phyloP scores from a whole-genome alignment of 2,329 filamentous ascomycete species.

The Fusarium sp. region DNA sequence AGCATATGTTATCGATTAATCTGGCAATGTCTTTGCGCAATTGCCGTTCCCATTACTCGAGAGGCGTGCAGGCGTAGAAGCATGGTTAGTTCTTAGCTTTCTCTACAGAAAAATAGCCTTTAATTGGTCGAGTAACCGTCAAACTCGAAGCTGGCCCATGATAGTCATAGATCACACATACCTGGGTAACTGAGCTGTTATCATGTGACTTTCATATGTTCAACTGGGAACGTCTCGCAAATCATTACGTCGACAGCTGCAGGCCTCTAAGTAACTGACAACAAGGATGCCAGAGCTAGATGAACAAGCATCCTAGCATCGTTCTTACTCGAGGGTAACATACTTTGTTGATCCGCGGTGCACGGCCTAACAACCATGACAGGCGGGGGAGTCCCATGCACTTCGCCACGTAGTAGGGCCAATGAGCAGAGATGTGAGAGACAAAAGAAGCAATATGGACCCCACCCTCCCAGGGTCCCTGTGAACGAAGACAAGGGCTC shows the following conservation, averaged over 20 bases:
- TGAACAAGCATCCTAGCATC: background rate
- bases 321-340: background rate
- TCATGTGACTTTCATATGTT: background rate
- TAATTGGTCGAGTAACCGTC: background rate
- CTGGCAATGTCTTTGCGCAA: background rate
- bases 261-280: background rate
- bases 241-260: slow-evolving; percentile 24
- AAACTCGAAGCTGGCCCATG: background rate
- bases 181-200: background rate
- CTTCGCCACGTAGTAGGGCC: slow-evolving; percentile 20
- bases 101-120: background rate
- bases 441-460: slow-evolving; percentile 46
- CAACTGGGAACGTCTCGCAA: background rate
- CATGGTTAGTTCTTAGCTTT: background rate
- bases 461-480: slow-evolving; percentile 28
- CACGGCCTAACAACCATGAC: slow-evolving; percentile 4
- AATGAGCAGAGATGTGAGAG: slow-evolving; percentile 31
- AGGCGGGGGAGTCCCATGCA: slow-evolving; percentile 30
- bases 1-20: background rate
- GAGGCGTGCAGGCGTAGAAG: background rate
- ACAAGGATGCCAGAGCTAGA: slow-evolving; percentile 6
- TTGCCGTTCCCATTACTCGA: background rate
- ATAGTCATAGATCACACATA: background rate
- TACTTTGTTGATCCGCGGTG: slow-evolving; percentile 11
- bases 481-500: slow-evolving; percentile 22